Conservation (phyloP, 345 rosid species). For the Rhodamnia rubescens region DNA sequence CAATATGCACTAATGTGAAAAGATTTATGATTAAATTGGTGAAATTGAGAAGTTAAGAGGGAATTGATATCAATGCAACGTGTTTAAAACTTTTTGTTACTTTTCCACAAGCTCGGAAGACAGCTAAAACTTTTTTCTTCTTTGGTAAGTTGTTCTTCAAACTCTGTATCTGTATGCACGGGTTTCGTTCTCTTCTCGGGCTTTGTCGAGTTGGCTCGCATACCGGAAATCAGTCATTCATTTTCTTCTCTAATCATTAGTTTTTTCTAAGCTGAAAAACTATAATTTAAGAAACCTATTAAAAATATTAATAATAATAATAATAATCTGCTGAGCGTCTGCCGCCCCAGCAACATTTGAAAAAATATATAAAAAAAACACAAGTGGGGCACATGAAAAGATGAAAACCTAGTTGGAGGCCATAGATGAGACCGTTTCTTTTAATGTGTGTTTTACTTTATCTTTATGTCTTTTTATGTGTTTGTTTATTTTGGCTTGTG, state of each 20-base stretch:
- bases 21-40: too few relatives aligned
- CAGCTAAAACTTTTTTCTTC: too few relatives aligned
- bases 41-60: too few relatives aligned
- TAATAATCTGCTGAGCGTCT: background rate
- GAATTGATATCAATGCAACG: too few relatives aligned
- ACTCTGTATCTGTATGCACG: background rate
- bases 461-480: background rate
- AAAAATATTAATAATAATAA: background rate
- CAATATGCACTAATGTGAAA: too few relatives aligned
- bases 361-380: background rate
- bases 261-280: background rate
- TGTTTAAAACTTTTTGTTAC: too few relatives aligned
- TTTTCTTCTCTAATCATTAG: background rate
- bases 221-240: too few relatives aligned
- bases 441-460: background rate
- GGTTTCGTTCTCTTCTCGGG: background rate
- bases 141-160: background rate
- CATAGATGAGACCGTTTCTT: background rate
- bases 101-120: too few relatives aligned
- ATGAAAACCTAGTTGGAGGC: background rate
- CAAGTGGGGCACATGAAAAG: background rate
- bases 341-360: background rate
- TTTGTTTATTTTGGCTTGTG: background rate
- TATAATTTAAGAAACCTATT: background rate
- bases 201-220: background rate